Evolutionary conservation across 805 yeast species (phyloP), one percentile per base, ranked within the genome.

Genomic region (Zygosaccharomyces gambellarensis): DNA sequence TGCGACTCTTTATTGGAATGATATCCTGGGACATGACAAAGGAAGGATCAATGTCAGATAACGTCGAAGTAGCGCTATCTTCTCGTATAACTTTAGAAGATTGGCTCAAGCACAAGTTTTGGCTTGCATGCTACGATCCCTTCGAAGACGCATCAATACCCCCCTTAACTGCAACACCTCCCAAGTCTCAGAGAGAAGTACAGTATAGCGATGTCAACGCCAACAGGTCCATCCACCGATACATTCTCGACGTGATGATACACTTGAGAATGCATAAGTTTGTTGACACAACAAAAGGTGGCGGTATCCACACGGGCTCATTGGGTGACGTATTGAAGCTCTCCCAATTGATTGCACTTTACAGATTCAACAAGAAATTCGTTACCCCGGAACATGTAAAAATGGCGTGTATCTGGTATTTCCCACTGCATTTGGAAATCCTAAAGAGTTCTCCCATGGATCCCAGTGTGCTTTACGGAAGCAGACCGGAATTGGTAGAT

Each of bases 231-330:
- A 65, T 81, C n/a, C 63, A 64, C 34, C 69, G 82, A 8, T 83
- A 82, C 56, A 74, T 81, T 54, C 76, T 80, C 50, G 87, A 83
- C 60, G 71, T 83, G 5, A 68, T 80, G 32, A 71, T 82, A 2
- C 81, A 75, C 58, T 51, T 79, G 6, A 68, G 89, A 46, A 71
- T 77, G 59, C 85, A 82, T 56, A 60, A 87, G 44, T 71, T 81
- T 55, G 74, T 80, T 11, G 62, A 68, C 31, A 62, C 58, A 34
- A 60, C 61, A 10, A 62, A 59, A 45, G 68, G 64, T 3, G 76
- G 78, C 2, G 88, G 88, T 0, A 65, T 79, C 0, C 72, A 79
- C 6, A 77, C 84, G 0, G 64, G 62, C 39, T 69, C 81, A 1
- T 58, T 75, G n/a, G 57, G 65, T 8, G 81, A 79, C 49, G 64